Percentiles rank a stretch among this genome's conserved stretches.
These are phyloP conservation scores for Aspergillus pseudoviridinutans DNA, from an alignment of 2,329 filamentous ascomycete species.

Conservation along the genomic window DNA sequence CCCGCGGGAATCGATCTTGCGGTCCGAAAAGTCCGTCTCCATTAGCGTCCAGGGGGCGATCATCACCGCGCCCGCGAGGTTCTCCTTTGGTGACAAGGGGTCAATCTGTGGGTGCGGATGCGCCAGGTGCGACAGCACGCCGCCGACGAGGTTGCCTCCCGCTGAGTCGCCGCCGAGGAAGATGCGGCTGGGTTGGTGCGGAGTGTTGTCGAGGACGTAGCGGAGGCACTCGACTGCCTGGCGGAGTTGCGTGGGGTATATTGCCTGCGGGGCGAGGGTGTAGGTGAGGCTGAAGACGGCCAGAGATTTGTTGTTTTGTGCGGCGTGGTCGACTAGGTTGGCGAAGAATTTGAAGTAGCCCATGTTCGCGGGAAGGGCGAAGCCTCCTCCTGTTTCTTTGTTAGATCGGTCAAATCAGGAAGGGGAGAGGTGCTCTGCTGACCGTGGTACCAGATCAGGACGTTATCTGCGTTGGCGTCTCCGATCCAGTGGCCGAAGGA, in stretches of 20 bases:
- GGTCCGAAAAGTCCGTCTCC: conserved; percentile 41
- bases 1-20: conserved; percentile 45
- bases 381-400: conserved; percentile 50
- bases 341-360: conserved; percentile 49
- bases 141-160: conserved; percentile 40
- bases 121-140: conserved; percentile 37
- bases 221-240: conserved; percentile 40
- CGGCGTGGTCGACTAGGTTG: conserved; percentile 42
- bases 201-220: conserved; percentile 34
- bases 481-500: conserved; percentile 39
- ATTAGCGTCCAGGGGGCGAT: conserved; percentile 59
- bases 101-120: conserved; percentile 56
- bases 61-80: conserved; percentile 50
- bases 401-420: not conserved
- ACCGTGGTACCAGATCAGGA: conserved; percentile 41
- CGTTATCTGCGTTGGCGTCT: conserved; percentile 30
- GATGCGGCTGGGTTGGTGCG: conserved; percentile 32
- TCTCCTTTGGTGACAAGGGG: conserved; percentile 37
- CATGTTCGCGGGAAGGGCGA: conserved; percentile 45
- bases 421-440: not conserved
- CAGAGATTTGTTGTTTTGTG: conserved; percentile 42
- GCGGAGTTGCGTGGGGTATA: conserved; percentile 42
- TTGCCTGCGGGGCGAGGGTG: conserved; percentile 48
- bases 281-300: conserved; percentile 56
- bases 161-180: conserved; percentile 44